Base-by-base conservation (phyloP, 2,329 filamentous ascomycete genomes). In the Fusarium sororula region DNA sequence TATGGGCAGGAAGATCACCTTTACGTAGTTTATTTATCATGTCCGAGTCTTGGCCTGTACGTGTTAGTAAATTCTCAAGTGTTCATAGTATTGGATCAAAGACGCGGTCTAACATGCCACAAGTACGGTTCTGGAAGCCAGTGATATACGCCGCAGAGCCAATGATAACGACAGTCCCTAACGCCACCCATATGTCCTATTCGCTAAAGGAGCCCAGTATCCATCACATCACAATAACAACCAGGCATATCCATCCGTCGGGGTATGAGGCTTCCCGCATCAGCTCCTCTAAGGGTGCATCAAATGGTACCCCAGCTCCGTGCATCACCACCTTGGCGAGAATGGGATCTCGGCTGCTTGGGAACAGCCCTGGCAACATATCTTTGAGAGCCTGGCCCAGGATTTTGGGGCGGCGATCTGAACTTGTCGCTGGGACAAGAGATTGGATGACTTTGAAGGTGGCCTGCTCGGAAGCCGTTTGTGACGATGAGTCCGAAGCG, bases 221-320 rank as follows among this genome's bases (percentile, higher is more conserved):
- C 26, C 28, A 51, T 81, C 71, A 85, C 79, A 94, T 86, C 85
- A 97, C 92, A 26, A 91, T 88, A 10, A 98, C 89, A 59, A 94
- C 93, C 47, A 98, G 83, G 81, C 94, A 94, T 32, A 98, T 82
- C 92, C 95, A 99, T 0, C 96, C 96, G 83, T 99, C 96, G 1
- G 94, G 91, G 85, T 98, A 98, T 4, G 94, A 91, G 8, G 93
- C 93, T 78, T 93, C 92, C 64, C 91, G 89, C 83, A 96, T 93
- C 66, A 99, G 81, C 53, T 98, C 96, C 79, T 94, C 93, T 24
- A 99, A 82, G 30, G 91, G 91, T 3, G 95, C 93, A 67, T 86
- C 84, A 85, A 98, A 93, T 2, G 96, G 96, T 66, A 98, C 89
- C 2, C 91, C 88, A 3, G 92, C 94, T 2, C 96, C 96, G 84